Conservation (phyloP, 495 filamentous ascomycete genomes). For the Xylaria nigripes region DNA sequence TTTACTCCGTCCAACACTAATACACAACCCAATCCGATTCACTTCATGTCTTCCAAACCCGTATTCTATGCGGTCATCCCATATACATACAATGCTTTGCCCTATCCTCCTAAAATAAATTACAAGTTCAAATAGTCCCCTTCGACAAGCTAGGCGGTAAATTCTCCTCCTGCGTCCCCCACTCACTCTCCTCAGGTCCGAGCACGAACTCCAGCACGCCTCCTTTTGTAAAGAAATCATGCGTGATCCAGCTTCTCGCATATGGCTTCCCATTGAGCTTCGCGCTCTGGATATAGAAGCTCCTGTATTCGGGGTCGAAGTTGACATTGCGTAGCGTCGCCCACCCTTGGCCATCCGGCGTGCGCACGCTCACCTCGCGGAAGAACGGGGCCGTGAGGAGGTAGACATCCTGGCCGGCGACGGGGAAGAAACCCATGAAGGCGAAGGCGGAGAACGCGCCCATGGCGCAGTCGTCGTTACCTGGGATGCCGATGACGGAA, state of each 20-base stretch:
- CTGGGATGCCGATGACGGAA: constrained; percentile 55
- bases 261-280: constrained; percentile 56
- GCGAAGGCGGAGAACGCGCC: constrained; percentile 61
- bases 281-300: constrained; percentile 60
- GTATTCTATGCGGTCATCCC: background rate
- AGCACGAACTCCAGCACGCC: constrained; percentile 56
- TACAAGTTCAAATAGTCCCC: constrained; percentile 13
- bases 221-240: constrained; percentile 63
- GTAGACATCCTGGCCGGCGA: constrained; percentile 67
- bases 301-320: constrained; percentile 53
- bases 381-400: constrained; percentile 61
- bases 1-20: background rate
- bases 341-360: constrained; percentile 42
- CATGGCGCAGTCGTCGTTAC: constrained; percentile 72
- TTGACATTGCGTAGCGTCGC: constrained; percentile 52
- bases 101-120: too few relatives aligned
- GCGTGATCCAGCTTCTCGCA: constrained; percentile 61
- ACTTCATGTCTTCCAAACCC: background rate
- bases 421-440: constrained; percentile 67
- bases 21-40: background rate
- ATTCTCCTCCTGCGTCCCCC: constrained; percentile 58
- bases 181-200: constrained; percentile 56
- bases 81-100: too few relatives aligned
- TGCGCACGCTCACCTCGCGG: constrained; percentile 51
- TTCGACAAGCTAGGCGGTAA: constrained; percentile 53